These are phyloP conservation scores for Groenewaldozyma auringiensis DNA, from an alignment of 1,139 yeast genomes.

Conservation along the genomic window DNA sequence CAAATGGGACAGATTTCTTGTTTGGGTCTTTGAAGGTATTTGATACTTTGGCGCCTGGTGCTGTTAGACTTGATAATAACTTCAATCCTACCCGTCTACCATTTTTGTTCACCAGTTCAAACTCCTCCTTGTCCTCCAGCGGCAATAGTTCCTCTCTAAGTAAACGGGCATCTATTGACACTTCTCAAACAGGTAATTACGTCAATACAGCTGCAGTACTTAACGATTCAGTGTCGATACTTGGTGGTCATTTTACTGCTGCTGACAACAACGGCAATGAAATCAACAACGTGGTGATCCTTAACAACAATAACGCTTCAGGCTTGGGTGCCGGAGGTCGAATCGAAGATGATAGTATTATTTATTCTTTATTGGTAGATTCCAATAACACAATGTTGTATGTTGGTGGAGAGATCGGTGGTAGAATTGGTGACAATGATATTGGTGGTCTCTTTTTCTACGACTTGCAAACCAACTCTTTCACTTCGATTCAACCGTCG, in stretches of 20 bases:
- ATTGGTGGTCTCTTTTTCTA: slow-evolving; percentile 44
- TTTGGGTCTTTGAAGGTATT: slow-evolving; percentile 22
- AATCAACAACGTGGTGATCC: slow-evolving; percentile 36
- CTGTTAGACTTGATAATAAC: slow-evolving; percentile 20
- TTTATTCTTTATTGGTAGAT: slow-evolving; percentile 38
- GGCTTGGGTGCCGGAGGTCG: slow-evolving; percentile 17
- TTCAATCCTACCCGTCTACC: slow-evolving; percentile 23
- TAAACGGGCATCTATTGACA: slow-evolving; percentile 17
- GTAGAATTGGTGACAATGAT: slow-evolving; percentile 25
- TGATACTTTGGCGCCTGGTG: slow-evolving; percentile 23
- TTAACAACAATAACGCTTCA: slow-evolving; percentile 18
- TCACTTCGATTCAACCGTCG: slow-evolving; percentile 43
- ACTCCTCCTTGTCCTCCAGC: slow-evolving; percentile 6
- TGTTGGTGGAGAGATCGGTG: slow-evolving; percentile 47
- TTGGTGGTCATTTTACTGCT: slow-evolving; percentile 47
- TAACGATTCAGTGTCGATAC: slow-evolving; percentile 43
- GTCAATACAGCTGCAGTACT: slow-evolving; percentile 36
- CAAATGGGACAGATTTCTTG: slow-evolving; percentile 14
- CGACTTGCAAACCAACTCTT: slow-evolving; percentile 37
- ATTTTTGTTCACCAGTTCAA: slow-evolving; percentile 27
- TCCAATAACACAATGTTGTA: slow-evolving; percentile 35
- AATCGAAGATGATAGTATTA: slow-evolving; percentile 35
- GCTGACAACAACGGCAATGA: slow-evolving; percentile 18
- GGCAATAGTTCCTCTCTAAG: slow-evolving; percentile 12
- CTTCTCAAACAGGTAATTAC: slow-evolving; percentile 15